phyloP scores from a whole-genome alignment of 495 filamentous ascomycete species.

The Podospora tetraspora region DNA sequence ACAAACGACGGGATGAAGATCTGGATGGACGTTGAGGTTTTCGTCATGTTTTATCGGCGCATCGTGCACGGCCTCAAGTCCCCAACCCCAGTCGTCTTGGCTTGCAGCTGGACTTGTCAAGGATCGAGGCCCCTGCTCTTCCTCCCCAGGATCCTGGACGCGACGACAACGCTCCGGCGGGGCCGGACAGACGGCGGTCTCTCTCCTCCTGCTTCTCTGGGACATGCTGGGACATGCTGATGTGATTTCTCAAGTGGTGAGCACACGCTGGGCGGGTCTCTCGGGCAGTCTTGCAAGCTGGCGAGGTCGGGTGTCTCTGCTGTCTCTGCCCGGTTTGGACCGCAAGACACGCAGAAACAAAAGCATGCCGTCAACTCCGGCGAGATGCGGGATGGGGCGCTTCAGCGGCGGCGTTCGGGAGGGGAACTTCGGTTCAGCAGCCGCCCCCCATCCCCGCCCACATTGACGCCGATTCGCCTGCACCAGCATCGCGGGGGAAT shows the following conservation, averaged over 20 bases:
- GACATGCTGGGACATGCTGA: background rate
- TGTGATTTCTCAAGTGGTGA: background rate
- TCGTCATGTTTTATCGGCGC: background rate
- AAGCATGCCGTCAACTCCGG: conserved; percentile 2
- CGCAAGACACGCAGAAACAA: conserved; percentile 7
- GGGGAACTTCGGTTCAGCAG: conserved; percentile 4
- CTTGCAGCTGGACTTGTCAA: conserved; percentile 7
- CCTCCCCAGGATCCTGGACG: background rate
- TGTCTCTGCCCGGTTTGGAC: background rate
- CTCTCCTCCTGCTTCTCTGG: background rate
- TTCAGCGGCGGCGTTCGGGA: background rate
- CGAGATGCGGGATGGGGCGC: background rate
- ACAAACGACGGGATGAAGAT: background rate
- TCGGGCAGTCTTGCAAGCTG: background rate
- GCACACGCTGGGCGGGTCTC: background rate
- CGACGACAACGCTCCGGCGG: background rate
- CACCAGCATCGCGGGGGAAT: conserved; percentile 3
- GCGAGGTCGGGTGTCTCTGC: background rate
- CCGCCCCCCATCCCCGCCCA: background rate
- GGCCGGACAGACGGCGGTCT: background rate
- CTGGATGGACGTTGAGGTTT: background rate
- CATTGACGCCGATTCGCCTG: conserved; percentile 2
- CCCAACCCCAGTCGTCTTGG: conserved; percentile 6
- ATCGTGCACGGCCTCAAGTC: conserved; percentile 9
- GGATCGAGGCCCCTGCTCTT: background rate